These are phyloP conservation scores for Gynochthodes officinalis DNA, from an alignment of 257 asterid species.

Conservation along the genomic window DNA sequence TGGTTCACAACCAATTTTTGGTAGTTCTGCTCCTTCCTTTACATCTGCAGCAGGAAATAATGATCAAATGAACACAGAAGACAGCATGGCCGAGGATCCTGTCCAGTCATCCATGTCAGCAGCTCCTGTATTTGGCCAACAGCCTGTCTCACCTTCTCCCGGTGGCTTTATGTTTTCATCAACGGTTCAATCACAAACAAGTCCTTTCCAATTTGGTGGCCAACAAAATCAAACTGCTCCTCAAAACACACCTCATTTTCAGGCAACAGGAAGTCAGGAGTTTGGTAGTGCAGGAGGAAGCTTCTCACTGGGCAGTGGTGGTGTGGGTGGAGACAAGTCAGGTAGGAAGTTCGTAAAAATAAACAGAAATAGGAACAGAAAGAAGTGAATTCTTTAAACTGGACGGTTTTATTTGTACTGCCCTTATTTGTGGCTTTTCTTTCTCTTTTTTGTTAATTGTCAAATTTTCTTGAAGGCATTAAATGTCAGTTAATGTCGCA, in stretches of 20 bases:
- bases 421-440: background rate
- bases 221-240: conserved; percentile 49
- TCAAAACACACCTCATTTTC: conserved; percentile 46
- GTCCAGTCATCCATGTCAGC: conserved; percentile 49
- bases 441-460: background rate
- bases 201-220: conserved; percentile 56
- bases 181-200: conserved; percentile 30
- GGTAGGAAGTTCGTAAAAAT: conserved; percentile 43
- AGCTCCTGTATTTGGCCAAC: conserved; percentile 45
- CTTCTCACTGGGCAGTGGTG: conserved; percentile 78
- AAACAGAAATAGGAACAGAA: conserved; percentile 48
- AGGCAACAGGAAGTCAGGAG: conserved; percentile 52
- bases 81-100: conserved; percentile 92
- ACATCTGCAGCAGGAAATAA: conserved; percentile 41
- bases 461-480: conserved; percentile 22
- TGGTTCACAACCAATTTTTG: conserved; percentile 27
- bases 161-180: conserved; percentile 49
- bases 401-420: background rate
- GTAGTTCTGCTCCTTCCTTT: conserved; percentile 17
- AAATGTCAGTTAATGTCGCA: conserved; percentile 21
- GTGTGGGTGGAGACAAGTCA: conserved; percentile 46
- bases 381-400: conserved; percentile 33
- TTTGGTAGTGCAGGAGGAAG: conserved; percentile 55
- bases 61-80: conserved; percentile 73
- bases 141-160: conserved; percentile 41